These are phyloP conservation scores for Vickermania spadyakhi DNA, from an alignment of 208 protist genomes.

Conservation along the genomic window DNA sequence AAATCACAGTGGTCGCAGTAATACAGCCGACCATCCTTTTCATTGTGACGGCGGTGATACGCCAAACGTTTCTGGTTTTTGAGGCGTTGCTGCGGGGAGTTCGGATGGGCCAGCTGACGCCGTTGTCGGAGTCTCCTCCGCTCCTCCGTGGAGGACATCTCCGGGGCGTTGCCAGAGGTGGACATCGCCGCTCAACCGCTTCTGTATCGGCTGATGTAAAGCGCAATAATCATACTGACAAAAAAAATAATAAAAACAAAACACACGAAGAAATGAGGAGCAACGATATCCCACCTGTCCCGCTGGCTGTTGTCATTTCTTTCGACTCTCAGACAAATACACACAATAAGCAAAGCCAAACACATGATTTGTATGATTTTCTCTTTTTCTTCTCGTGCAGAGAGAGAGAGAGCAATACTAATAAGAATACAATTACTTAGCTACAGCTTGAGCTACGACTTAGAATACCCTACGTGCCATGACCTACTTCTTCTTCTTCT, in stretches of 20 bases:
- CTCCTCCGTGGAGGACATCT: conserved; percentile 30
- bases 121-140: conserved; percentile 21
- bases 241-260: not conserved
- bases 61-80: conserved; percentile 33
- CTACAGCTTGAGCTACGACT: too few relatives aligned
- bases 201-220: too few relatives aligned
- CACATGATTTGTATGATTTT: too few relatives aligned
- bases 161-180: conserved; percentile 4
- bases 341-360: not conserved
- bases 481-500: too few relatives aligned
- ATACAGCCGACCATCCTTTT: conserved; percentile 56
- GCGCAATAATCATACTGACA: too few relatives aligned
- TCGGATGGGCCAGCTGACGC: conserved; percentile 25
- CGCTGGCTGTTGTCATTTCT: not conserved
- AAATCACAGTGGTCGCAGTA: conserved; percentile 88
- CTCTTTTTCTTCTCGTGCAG: too few relatives aligned
- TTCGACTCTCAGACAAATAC: not conserved
- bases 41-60: conserved; percentile 74
- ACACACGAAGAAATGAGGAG: not conserved
- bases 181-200: too few relatives aligned
- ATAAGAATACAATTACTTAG: too few relatives aligned
- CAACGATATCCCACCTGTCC: not conserved
- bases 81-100: conserved; percentile 53
- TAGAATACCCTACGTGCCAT: too few relatives aligned
- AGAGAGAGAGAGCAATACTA: too few relatives aligned